Evolutionary conservation across 768 basidiomycete genomes (phyloP).

Genomic region (Auriscalpium orientale): DNA sequence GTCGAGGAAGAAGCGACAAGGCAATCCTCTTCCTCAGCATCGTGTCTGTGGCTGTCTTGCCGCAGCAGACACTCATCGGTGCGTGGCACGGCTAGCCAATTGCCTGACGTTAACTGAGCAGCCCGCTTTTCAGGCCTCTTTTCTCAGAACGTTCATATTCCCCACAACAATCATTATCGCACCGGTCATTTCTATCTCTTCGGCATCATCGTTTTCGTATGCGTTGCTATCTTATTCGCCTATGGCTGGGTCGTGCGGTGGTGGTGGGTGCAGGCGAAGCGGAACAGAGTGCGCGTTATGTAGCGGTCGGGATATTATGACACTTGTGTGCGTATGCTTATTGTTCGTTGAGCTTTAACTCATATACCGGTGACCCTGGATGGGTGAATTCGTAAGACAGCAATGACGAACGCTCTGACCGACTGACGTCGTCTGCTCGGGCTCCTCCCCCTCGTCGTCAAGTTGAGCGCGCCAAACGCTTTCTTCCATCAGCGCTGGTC

Average conservation of each 20-base stretch:
- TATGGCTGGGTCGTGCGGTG: constrained; percentile 44
- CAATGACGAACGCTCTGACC: too few relatives aligned
- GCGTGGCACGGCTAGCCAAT: constrained; percentile 11
- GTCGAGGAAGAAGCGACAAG: constrained; percentile 57
- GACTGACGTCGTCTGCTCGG: too few relatives aligned
- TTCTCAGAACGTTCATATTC: constrained; percentile 61
- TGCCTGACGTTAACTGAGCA: too few relatives aligned
- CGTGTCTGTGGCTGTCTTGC: constrained; percentile 61
- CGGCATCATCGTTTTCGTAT: constrained; percentile 41
- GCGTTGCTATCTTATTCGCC: constrained; percentile 34
- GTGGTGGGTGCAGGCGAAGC: constrained; percentile 58
- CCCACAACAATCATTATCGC: constrained; percentile 37
- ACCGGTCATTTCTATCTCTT: constrained; percentile 45
- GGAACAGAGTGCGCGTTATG: constrained; percentile 17
- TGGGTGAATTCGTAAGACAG: too few relatives aligned
- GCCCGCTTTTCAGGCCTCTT: constrained; percentile 41
- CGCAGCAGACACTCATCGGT: constrained; percentile 57
- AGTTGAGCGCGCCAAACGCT: too few relatives aligned
- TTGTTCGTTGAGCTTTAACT: too few relatives aligned
- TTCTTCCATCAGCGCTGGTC: too few relatives aligned
- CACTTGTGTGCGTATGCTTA: too few relatives aligned
- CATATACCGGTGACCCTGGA: too few relatives aligned
- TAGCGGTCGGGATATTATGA: background rate
- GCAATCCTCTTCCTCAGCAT: constrained; percentile 58
- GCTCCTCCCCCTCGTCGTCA: too few relatives aligned